A percentile compares a stretch with the other conserved stretches of the same genome.
These are phyloP conservation scores for Colletotrichum cuscutae DNA, from an alignment of 2,329 filamentous ascomycete genomes.

Conservation along the genomic window DNA sequence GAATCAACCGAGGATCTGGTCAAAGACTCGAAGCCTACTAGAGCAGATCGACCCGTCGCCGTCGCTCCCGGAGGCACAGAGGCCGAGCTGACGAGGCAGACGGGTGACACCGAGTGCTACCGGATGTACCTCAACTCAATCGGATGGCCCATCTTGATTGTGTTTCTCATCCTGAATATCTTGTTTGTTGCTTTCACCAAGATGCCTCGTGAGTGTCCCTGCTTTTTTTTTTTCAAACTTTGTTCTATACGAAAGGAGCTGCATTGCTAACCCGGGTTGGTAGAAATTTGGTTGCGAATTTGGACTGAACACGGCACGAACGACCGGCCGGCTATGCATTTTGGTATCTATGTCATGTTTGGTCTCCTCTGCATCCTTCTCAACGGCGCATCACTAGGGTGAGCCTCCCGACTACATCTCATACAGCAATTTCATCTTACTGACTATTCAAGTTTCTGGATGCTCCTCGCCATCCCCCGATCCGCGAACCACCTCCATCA, in stretches of 20 bases:
- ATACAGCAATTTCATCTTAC: conserved; percentile 36
- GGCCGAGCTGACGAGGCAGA: conserved; percentile 41
- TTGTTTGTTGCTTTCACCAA: conserved; percentile 38
- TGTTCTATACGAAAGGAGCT: not conserved
- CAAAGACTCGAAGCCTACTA: not conserved
- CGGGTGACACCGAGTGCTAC: conserved; percentile 42
- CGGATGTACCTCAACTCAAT: conserved; percentile 42
- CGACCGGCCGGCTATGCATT: conserved; percentile 33
- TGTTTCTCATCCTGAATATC: conserved; percentile 35
- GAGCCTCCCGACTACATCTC: conserved; percentile 38
- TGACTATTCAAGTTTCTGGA: conserved; percentile 38
- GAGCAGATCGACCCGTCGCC: not conserved
- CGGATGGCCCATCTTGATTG: conserved; percentile 37
- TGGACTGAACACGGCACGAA: conserved; percentile 41
- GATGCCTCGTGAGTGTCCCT: conserved; percentile 40
- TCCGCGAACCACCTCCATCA: conserved; percentile 41
- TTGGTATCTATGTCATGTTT: conserved; percentile 41
- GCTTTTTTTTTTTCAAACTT: not conserved
- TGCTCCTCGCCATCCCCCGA: conserved; percentile 38
- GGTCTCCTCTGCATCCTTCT: conserved; percentile 39
- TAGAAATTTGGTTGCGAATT: conserved; percentile 46
- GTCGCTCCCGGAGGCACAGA: conserved; percentile 27
- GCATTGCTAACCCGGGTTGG: not conserved
- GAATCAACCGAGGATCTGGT: not conserved
- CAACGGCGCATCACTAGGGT: conserved; percentile 18